Base-by-base conservation (phyloP, 225 moss, liverwort and hornwort species). In the Takakia lepidozioides region DNA sequence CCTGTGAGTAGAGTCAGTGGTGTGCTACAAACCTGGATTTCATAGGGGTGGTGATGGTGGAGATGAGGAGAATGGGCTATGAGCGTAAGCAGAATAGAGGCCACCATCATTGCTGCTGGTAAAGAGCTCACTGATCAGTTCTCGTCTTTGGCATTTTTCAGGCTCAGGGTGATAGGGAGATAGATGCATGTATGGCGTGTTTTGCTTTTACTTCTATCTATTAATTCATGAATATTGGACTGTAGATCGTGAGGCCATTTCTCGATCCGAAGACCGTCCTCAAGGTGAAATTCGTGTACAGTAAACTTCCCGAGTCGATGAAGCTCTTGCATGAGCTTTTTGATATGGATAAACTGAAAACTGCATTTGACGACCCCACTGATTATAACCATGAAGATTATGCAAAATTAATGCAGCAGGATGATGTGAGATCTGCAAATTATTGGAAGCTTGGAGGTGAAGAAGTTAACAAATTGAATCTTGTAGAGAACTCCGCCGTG, bases 201-300 rank as follows among this genome's bases (percentile, higher is more conserved):
- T n/a, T n/a, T n/a, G n/a, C n/a, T n/a, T n/a, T n/a, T n/a, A n/a
- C n/a, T n/a, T n/a, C n/a, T n/a, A n/a, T n/a, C n/a, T n/a, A n/a
- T n/a, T n/a, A n/a, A n/a, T n/a, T n/a, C n/a, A n/a, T n/a, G n/a
- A 21, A 1, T 26, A 3, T 8, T 62, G 19, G 38, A 38, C 0
- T 53, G 35, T 69, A 80, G 79, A 58, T 80, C 1, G 80, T 75
- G 52, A 80, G 71, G 71, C 80, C 61, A 9, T 80, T 80, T 24
- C 30, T 80, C 19, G 80, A 80, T 38, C 46, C 71, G 4, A 43
- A 46, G 22, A 80, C 80, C 17, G 60, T 57, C 23, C 75, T 20
- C 15, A 80, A 80, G 29, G 80, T 80, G 48, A 80, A 80, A 60
- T 80, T 80, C 28, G 75, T 75, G 34, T 75, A 80, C 18, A 74